Conservation (phyloP, 2,329 filamentous ascomycete genomes). For the Xylariaceae sp. region DNA sequence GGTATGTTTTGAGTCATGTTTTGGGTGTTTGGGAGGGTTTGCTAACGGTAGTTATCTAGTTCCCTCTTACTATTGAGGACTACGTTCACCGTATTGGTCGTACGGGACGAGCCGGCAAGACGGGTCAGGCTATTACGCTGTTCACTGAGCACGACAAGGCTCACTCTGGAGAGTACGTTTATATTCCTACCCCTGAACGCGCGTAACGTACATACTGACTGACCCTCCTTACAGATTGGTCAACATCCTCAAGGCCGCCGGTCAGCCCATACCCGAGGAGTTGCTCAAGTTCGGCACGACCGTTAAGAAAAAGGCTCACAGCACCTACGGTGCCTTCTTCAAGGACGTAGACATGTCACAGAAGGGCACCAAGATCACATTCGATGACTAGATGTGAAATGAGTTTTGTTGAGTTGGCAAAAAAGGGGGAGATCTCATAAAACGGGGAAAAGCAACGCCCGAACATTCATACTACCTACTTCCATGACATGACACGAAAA, state of each 20-base stretch:
- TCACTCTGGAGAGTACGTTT: constrained; percentile 76
- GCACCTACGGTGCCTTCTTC: constrained; percentile 91
- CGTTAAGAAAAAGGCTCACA: constrained; percentile 98
- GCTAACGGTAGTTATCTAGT: constrained; percentile 40
- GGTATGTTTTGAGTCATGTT: constrained; percentile 36
- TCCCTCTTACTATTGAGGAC: constrained; percentile 91
- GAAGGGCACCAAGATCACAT: constrained; percentile 86
- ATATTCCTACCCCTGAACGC: background rate
- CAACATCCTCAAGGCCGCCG: constrained; percentile 91
- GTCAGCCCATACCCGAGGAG: constrained; percentile 83
- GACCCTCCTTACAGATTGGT: constrained; percentile 56
- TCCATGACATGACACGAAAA: constrained; percentile 8
- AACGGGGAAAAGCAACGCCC: background rate
- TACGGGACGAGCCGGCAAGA: constrained; percentile 87
- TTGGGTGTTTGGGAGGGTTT: background rate
- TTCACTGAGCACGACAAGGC: constrained; percentile 95
- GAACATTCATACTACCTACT: constrained; percentile 2
- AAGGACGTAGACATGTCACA: constrained; percentile 82
- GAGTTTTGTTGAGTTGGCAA: background rate
- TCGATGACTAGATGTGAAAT: constrained; percentile 49
- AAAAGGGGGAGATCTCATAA: background rate
- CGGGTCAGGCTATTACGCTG: constrained; percentile 81
- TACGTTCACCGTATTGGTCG: constrained; percentile 96
- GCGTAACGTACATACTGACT: constrained; percentile 15
- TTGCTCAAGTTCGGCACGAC: constrained; percentile 94